phyloP scores from a whole-genome alignment of 148 eudicot species.

The Vaccinium myrtillus region DNA sequence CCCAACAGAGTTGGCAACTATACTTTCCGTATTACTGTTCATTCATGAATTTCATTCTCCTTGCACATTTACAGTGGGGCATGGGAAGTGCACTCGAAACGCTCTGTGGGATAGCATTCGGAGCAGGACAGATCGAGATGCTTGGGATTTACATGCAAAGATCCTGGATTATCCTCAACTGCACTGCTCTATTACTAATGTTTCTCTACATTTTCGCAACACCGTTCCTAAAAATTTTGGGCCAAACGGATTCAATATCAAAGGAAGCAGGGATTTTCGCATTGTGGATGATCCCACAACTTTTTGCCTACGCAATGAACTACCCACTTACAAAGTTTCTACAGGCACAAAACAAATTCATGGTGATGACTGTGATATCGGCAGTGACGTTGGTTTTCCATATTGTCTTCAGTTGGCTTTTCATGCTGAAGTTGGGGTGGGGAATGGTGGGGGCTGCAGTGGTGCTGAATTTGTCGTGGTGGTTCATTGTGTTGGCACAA shows the following conservation, averaged over 20 bases:
- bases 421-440: conserved; percentile 19
- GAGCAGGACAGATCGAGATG: conserved; percentile 29
- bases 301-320: conserved; percentile 38
- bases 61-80: conserved; percentile 19
- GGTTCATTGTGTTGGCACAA: conserved; percentile 21
- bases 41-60: not conserved
- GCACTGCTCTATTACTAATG: conserved; percentile 20
- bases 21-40: not conserved
- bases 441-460: conserved; percentile 23
- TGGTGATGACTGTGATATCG: conserved; percentile 13
- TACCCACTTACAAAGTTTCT: conserved; percentile 24
- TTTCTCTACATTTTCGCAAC: conserved; percentile 33
- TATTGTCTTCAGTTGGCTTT: conserved; percentile 16
- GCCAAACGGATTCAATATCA: conserved; percentile 28
- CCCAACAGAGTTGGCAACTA: no score
- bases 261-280: conserved; percentile 29
- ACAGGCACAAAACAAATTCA: conserved; percentile 19
- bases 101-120: conserved; percentile 40
- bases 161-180: conserved; percentile 35
- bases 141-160: conserved; percentile 36
- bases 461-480: conserved; percentile 25
- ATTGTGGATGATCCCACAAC: conserved; percentile 38
- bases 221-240: conserved; percentile 30
- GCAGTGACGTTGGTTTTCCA: conserved; percentile 14
- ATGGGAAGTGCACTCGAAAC: conserved; percentile 46